Conservation (phyloP, 371 early-diverging fungal genomes). For the Mortierella sp. region DNA sequence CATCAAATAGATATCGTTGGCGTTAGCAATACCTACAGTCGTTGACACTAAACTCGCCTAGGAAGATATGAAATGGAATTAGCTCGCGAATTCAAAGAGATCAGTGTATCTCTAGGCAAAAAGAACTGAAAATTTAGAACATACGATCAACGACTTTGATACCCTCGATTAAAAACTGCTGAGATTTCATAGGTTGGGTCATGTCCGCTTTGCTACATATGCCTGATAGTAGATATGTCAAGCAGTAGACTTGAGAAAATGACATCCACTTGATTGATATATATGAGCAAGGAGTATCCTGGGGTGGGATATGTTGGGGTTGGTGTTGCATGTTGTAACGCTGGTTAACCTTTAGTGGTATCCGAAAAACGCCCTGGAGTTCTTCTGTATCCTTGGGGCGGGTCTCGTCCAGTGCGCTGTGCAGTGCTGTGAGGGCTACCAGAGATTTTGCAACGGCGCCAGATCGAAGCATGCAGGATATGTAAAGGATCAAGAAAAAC, state of each 20-base stretch:
- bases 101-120: background rate
- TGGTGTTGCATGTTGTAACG: background rate
- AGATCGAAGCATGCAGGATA: slow-evolving; percentile 41
- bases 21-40: slow-evolving; percentile 28
- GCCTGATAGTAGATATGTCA: slow-evolving; percentile 50
- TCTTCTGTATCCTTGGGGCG: slow-evolving; percentile 38
- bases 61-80: background rate
- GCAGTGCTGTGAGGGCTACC: slow-evolving; percentile 29
- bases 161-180: slow-evolving; percentile 47
- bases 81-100: background rate
- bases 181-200: slow-evolving; percentile 43
- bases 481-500: slow-evolving; percentile 47
- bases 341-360: slow-evolving; percentile 18
- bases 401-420: slow-evolving; percentile 36
- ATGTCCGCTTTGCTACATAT: slow-evolving; percentile 51
- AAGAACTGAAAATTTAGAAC: background rate
- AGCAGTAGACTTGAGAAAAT: slow-evolving; percentile 52
- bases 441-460: slow-evolving; percentile 30
- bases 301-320: background rate
- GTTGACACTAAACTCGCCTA: slow-evolving; percentile 48
- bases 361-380: slow-evolving; percentile 41
- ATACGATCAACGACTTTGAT: slow-evolving; percentile 55
- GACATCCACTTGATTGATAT: slow-evolving; percentile 52
- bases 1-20: background rate
- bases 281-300: slow-evolving; percentile 3